Percentiles rank a stretch among this genome's conserved stretches.
phyloP scores from a whole-genome alignment of 768 basidiomycete genomes.

The Sporobolomyces phaffii region DNA sequence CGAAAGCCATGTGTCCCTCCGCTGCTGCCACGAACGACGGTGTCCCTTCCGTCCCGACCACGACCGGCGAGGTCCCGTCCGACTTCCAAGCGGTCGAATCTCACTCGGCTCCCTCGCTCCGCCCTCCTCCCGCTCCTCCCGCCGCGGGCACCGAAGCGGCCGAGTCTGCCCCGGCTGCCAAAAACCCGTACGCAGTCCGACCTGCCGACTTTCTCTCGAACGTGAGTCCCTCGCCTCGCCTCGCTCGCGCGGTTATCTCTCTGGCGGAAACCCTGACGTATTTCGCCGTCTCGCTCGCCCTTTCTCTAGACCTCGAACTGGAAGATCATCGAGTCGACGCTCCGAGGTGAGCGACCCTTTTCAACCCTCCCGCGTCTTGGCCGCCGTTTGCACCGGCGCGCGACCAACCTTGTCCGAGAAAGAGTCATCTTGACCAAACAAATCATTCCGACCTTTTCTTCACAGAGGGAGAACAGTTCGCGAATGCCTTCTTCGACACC shows the following conservation, averaged over 20 bases:
- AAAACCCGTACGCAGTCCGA: conserved; percentile 35
- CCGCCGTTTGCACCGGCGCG: no score
- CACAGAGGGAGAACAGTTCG: conserved; percentile 59
- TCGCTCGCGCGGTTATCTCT: background rate
- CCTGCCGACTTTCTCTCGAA: conserved; percentile 41
- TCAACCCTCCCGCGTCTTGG: background rate
- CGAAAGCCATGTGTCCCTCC: conserved; percentile 35
- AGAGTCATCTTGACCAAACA: background rate
- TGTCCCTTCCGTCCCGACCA: conserved; percentile 27
- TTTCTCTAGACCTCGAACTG: conserved; percentile 60
- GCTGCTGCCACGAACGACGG: conserved; percentile 17
- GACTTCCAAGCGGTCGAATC: conserved; percentile 34
- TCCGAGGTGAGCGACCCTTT: conserved; percentile 61
- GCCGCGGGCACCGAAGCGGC: conserved; percentile 3
- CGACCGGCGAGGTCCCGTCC: conserved; percentile 25
- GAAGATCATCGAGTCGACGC: conserved; percentile 93
- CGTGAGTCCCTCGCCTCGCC: conserved; percentile 8
- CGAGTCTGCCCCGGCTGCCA: background rate
- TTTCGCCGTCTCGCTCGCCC: background rate
- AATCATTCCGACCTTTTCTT: background rate
- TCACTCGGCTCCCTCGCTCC: conserved; percentile 8
- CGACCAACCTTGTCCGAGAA: no score
- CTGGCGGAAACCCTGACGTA: background rate
- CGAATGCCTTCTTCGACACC: conserved; percentile 98
- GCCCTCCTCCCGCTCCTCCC: conserved; percentile 22